These are phyloP conservation scores for Straminergon stramineum DNA, from an alignment of 225 moss, liverwort and hornwort species.

Conservation along the genomic window DNA sequence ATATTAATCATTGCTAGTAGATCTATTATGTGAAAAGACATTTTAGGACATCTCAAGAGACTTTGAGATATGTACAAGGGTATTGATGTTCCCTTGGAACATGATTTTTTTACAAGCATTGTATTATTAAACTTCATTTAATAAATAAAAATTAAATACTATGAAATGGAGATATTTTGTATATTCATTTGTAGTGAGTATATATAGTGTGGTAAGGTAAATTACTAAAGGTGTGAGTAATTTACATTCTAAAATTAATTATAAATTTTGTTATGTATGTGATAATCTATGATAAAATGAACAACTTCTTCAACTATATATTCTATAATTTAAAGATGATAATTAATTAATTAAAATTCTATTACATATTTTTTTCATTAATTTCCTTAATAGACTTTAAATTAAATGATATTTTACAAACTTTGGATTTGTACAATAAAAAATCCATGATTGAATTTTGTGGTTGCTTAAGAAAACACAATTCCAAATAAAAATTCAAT, in stretches of 20 bases:
- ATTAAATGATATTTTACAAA: too few relatives aligned
- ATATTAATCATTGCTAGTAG: neutral
- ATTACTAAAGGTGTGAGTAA: too few relatives aligned
- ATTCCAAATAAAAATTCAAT: neutral
- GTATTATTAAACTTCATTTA: neutral
- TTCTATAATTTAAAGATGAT: neutral
- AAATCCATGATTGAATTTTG: too few relatives aligned
- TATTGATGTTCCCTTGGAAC: neutral
- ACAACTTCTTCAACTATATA: neutral
- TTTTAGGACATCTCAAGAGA: neutral
- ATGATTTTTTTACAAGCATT: neutral
- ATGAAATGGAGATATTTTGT: neutral
- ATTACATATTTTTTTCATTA: neutral
- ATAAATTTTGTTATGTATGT: neutral
- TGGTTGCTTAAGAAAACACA: accelerated
- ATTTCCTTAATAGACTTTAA: neutral
- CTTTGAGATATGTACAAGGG: neutral
- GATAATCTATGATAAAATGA: neutral
- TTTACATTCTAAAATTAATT: neutral
- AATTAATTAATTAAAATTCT: neutral
- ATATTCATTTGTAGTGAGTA: neutral
- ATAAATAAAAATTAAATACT: neutral
- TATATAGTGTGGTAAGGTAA: too few relatives aligned
- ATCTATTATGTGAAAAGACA: neutral
- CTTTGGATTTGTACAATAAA: neutral